These are phyloP conservation scores for Candida montana DNA, from an alignment of 805 yeast species.

Conservation along the genomic window DNA sequence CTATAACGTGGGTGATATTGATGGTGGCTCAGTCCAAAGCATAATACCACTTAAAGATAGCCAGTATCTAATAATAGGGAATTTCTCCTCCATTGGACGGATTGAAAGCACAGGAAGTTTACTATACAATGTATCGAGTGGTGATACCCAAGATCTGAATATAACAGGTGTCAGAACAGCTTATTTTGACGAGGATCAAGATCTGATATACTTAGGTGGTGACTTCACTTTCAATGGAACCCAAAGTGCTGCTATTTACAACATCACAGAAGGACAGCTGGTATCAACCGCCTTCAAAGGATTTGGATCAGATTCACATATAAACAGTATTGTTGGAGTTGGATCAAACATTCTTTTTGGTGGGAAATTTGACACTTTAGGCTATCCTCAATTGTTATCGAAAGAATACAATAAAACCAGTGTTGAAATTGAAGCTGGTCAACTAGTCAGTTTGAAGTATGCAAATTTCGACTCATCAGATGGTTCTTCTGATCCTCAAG, in stretches of 20 bases:
- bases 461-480: conserved; percentile 47
- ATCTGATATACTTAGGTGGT: conserved; percentile 76
- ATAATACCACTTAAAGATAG: conserved; percentile 29
- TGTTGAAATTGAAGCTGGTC: conserved; percentile 47
- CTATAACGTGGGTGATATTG: conserved; percentile 16
- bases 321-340: conserved; percentile 57
- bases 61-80: conserved; percentile 29
- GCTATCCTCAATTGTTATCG: conserved; percentile 21
- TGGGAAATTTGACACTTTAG: conserved; percentile 58
- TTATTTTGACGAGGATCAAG: conserved; percentile 41
- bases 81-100: conserved; percentile 19
- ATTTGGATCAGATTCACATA: conserved; percentile 51
- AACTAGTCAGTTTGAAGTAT: conserved; percentile 51
- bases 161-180: conserved; percentile 39
- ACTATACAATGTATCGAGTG: conserved; percentile 27
- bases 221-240: conserved; percentile 49
- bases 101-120: conserved; percentile 27
- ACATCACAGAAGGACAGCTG: conserved; percentile 38
- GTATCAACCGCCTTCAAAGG: conserved; percentile 66
- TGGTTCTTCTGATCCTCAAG: conserved; percentile 24
- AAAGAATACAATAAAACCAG: conserved; percentile 35
- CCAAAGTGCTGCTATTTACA: conserved; percentile 61
- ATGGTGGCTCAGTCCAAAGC: conserved; percentile 17
- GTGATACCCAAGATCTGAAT: conserved; percentile 17
- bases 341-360: conserved; percentile 65